Base-by-base conservation (phyloP, 805 yeast species). In the Lipomyces sp. region DNA sequence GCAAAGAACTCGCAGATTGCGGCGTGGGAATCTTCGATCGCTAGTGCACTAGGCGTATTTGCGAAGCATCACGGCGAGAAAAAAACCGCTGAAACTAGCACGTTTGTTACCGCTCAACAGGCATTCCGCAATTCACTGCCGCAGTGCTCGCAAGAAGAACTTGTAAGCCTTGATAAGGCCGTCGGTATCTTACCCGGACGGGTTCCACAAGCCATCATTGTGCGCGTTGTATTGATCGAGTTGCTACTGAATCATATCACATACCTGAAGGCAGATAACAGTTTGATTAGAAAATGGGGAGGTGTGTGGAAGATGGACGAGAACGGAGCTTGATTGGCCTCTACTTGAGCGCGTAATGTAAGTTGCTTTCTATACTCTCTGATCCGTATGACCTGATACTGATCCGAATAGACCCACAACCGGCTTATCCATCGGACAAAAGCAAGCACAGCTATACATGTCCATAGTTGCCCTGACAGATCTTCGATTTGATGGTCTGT, bases 191-290 rank as follows among this genome's bases (percentile, higher is more conserved):
- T 53, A 13, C 49, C 55, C 16, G 23, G 47, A 2, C 36, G 59
- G 54, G 40, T 64, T 2, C 65, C 65, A 3, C 19, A 60, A 0
- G 7, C 26, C 2, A 38, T 72, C 10, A 70, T 68, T 37, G 72
- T 77, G 0, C 70, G 68, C 31, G 53, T 66, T 0, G 59, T 63
- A n/a, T 64, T 79, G 37, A 65, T 80, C 13, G 58, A 61, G 24
- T 60, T 66, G 13, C 62, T 81, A 29, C 71, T 73, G 24, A 53
- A 58, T 7, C 69, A 78, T 59, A 69, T 70, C 60, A 74, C 73
- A 51, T 75, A 76, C 56, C 65, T 81, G 42, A 59, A 62, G 14
- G 78, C 80, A 26, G 86, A 82, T 61, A 77, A 81, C 61, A 73
- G 72, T 39, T 61, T 74, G 39, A 61, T 74, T 10, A 38, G 68